A percentile compares a stretch with the other conserved stretches of the same genome.
Evolutionary conservation across 257 asterid genomes (phyloP).

Genomic region (Solanum pimpinellifolium): DNA sequence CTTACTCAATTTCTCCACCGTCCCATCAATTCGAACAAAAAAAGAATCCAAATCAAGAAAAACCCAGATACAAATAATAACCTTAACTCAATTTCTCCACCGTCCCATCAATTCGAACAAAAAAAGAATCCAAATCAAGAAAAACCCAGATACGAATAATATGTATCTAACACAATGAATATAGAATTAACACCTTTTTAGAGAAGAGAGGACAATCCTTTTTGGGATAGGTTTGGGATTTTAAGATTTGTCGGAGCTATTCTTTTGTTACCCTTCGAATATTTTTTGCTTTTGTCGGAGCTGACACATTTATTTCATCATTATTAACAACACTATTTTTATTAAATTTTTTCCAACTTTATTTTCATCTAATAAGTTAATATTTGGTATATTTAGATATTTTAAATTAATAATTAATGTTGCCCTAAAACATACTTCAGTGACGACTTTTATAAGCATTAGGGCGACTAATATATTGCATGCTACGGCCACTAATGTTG

Average conservation of each 20-base stretch:
- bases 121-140: not conserved
- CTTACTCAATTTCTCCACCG: constrained; percentile 15
- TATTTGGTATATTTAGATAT: not conserved
- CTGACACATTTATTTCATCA: not conserved
- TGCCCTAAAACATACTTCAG: no score
- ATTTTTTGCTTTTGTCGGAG: not conserved
- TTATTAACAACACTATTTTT: not conserved
- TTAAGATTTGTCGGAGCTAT: not conserved
- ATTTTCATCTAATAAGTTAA: not conserved
- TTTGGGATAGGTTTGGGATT: not conserved
- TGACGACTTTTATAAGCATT: no score
- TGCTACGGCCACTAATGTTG: no score
- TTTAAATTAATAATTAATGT: not conserved
- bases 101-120: constrained; percentile 10
- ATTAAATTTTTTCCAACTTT: not conserved
- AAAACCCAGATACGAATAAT: not conserved
- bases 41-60: not conserved
- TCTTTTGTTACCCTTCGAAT: not conserved
- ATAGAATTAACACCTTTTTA: not conserved
- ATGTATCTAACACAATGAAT: not conserved
- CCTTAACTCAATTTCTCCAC: constrained; percentile 9
- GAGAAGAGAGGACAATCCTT: constrained; percentile 7
- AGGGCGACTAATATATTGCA: no score
- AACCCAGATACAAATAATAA: not conserved
- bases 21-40: constrained; percentile 4